A percentile compares a stretch with the other conserved stretches of the same genome.
Evolutionary conservation across 2,329 filamentous ascomycete genomes (phyloP).

Genomic region (Berkeleyomyces basicola): DNA sequence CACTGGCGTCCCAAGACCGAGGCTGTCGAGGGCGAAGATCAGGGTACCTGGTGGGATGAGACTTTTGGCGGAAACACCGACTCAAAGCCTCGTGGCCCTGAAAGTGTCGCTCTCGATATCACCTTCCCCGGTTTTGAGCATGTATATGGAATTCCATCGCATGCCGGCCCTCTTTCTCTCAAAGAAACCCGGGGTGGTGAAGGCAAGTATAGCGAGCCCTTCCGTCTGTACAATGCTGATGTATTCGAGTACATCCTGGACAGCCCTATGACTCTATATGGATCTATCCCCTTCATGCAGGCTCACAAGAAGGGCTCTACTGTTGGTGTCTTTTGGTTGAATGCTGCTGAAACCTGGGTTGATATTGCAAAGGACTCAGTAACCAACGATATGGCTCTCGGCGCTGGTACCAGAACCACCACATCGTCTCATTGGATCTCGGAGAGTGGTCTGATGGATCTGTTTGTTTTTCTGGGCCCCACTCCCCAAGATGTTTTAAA

Average conservation of each 20-base stretch:
- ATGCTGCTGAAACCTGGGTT: conserved; percentile 92
- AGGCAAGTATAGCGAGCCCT: conserved; percentile 74
- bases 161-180: conserved; percentile 73
- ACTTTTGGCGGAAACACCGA: conserved; percentile 90
- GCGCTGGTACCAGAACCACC: conserved; percentile 48
- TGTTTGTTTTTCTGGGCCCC: conserved; percentile 88
- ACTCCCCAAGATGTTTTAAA: conserved; percentile 67
- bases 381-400: conserved; percentile 62
- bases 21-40: conserved; percentile 35
- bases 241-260: conserved; percentile 97
- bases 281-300: conserved; percentile 95
- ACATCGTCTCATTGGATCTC: conserved; percentile 96
- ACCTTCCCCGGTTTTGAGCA: conserved; percentile 82
- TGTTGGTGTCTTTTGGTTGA: conserved; percentile 94
- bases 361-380: conserved; percentile 74
- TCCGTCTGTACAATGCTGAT: conserved; percentile 88
- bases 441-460: conserved; percentile 72
- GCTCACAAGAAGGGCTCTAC: conserved; percentile 87
- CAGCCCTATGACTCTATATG: conserved; percentile 96
- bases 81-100: conserved; percentile 83
- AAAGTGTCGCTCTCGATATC: conserved; percentile 82
- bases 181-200: conserved; percentile 81
- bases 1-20: conserved; percentile 84
- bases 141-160: conserved; percentile 88
- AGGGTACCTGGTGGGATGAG: conserved; percentile 97